Evolutionary conservation across 2,329 filamentous ascomycete genomes (phyloP).

Genomic region (Xylaria sp.): DNA sequence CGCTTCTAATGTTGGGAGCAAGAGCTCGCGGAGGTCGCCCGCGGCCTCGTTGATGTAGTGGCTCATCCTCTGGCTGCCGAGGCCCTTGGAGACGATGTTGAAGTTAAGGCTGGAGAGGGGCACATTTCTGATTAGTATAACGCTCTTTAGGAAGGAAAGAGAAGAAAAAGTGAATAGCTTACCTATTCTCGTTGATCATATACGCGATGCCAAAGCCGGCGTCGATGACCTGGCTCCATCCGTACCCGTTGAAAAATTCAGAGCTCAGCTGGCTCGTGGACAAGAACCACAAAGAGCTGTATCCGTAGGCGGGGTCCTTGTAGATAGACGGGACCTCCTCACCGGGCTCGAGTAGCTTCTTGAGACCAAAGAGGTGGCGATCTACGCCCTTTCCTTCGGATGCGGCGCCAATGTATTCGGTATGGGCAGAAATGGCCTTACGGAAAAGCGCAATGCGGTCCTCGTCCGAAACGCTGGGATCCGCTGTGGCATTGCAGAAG

Average conservation of each 20-base stretch:
- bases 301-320: slow-evolving; percentile 85
- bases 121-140: slow-evolving; percentile 36
- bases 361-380: slow-evolving; percentile 95
- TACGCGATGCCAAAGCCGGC: slow-evolving; percentile 97
- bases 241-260: slow-evolving; percentile 99
- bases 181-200: slow-evolving; percentile 99
- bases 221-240: slow-evolving; percentile 98
- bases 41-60: slow-evolving; percentile 96
- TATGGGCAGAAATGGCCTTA: slow-evolving; percentile 81
- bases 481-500: slow-evolving; percentile 89
- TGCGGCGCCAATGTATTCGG: slow-evolving; percentile 90
- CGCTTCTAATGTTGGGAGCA: slow-evolving; percentile 80
- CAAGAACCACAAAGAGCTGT: slow-evolving; percentile 90
- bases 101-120: slow-evolving; percentile 82
- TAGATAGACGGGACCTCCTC: slow-evolving; percentile 86
- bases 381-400: slow-evolving; percentile 95
- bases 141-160: neutral
- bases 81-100: slow-evolving; percentile 94
- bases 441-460: slow-evolving; percentile 80
- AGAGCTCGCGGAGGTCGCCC: slow-evolving; percentile 85
- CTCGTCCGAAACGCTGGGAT: slow-evolving; percentile 71
- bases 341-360: slow-evolving; percentile 84
- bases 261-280: slow-evolving; percentile 90
- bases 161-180: slow-evolving; percentile 45
- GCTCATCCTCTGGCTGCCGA: slow-evolving; percentile 89